A percentile compares a stretch with the other conserved stretches of the same genome.
These are phyloP conservation scores for Leccinum uliginosum DNA, from an alignment of 768 basidiomycete genomes.

Conservation along the genomic window DNA sequence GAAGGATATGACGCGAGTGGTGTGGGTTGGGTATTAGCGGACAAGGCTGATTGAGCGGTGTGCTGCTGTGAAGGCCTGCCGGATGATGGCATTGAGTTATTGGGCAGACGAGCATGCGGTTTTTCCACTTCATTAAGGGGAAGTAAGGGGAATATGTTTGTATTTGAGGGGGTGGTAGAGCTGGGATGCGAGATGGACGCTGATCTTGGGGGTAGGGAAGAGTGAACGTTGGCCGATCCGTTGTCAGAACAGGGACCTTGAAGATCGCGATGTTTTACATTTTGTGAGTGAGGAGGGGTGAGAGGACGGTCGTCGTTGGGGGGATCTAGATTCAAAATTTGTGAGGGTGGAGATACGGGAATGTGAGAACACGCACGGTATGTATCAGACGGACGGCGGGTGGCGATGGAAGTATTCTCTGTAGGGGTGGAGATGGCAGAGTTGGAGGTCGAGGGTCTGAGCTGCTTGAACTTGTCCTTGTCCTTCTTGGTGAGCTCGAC, in stretches of 20 bases:
- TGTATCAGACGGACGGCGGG: neutral
- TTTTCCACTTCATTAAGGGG: conserved; percentile 14
- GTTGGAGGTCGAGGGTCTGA: conserved; percentile 23
- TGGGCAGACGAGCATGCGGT: neutral
- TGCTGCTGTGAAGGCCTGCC: conserved; percentile 9
- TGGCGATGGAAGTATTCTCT: conserved; percentile 3
- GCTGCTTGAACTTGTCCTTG: conserved; percentile 16
- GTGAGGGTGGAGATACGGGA: neutral
- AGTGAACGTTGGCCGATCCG: neutral
- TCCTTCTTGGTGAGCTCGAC: conserved; percentile 38
- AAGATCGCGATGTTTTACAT: conserved; percentile 5
- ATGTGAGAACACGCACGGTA: neutral
- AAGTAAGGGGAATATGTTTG: conserved; percentile 17
- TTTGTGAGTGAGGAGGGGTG: conserved; percentile 18
- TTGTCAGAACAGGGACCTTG: conserved; percentile 2
- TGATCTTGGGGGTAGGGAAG: conserved; percentile 19
- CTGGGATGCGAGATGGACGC: conserved; percentile 16
- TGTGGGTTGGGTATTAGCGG: conserved; percentile 12
- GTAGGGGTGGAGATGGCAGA: conserved; percentile 24
- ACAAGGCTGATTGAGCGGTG: conserved; percentile 10
- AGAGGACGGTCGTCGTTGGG: conserved; percentile 20
- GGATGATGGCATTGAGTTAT: conserved; percentile 1
- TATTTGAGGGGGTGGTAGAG: conserved; percentile 7
- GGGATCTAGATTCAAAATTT: conserved; percentile 4
- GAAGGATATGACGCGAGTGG: conserved; percentile 19